Evolutionary conservation across 768 basidiomycete species (phyloP).

Genomic region (Suillus sp.): DNA sequence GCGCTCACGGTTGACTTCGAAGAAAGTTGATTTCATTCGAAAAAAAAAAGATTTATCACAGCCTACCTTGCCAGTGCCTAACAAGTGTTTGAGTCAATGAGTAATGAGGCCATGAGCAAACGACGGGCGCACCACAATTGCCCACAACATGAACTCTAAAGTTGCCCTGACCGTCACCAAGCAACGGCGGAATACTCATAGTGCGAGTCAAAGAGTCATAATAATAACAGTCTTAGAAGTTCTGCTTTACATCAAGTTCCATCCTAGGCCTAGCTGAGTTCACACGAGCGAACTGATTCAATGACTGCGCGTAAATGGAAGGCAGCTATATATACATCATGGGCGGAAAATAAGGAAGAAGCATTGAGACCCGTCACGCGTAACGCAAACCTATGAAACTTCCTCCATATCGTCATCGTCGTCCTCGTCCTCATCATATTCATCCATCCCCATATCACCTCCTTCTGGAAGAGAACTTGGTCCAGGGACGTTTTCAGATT

Average conservation of each 20-base stretch:
- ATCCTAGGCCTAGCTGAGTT: not conserved
- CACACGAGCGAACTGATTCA: not conserved
- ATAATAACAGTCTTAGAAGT: not conserved
- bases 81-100: not conserved
- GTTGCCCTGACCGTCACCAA: slow-evolving; percentile 47
- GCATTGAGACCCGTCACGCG: slow-evolving; percentile 5
- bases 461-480: slow-evolving; percentile 31
- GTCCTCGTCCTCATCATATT: slow-evolving; percentile 47
- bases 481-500: slow-evolving; percentile 48
- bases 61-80: slow-evolving; percentile 45
- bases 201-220: not conserved
- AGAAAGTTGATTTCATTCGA: not conserved
- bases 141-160: slow-evolving; percentile 53
- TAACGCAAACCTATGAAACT: slow-evolving; percentile 46
- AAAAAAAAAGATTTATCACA: too few species aligned
- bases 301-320: not conserved
- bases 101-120: slow-evolving; percentile 3
- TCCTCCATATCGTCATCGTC: slow-evolving; percentile 72
- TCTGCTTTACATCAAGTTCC: not conserved
- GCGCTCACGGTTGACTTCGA: slow-evolving; percentile 49
- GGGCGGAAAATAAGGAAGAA: slow-evolving; percentile 3
- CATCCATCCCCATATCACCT: slow-evolving; percentile 40
- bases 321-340: slow-evolving; percentile 11
- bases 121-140: slow-evolving; percentile 48
- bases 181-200: slow-evolving; percentile 29